Conservation (phyloP, 2,329 filamentous ascomycete species). For the Alternaria brassicicola region DNA sequence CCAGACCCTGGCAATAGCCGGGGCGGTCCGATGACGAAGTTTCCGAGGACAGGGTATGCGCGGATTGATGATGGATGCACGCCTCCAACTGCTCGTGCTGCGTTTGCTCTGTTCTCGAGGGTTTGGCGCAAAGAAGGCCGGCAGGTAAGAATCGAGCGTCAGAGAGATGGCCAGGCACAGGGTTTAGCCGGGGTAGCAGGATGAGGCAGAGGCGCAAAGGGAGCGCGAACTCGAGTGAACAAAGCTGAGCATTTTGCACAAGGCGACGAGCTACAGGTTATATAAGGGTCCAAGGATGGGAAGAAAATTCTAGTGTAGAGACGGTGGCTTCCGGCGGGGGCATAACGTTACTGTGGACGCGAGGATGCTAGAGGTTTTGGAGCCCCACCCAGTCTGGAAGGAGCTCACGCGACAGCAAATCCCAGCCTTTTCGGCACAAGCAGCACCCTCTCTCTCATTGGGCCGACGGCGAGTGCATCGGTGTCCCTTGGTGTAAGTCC, state of each 20-base stretch:
- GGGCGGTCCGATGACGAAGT: slow-evolving; percentile 18
- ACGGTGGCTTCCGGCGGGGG: slow-evolving; percentile 25
- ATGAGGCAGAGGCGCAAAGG: slow-evolving; percentile 9
- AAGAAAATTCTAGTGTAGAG: slow-evolving; percentile 32
- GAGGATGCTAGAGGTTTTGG: slow-evolving; percentile 13
- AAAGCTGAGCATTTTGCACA: slow-evolving; percentile 12
- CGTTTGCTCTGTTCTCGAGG: not conserved
- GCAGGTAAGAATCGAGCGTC: not conserved
- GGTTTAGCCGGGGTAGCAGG: not conserved
- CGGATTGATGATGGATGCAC: not conserved
- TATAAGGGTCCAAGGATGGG: slow-evolving; percentile 22
- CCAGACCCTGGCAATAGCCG: slow-evolving; percentile 26
- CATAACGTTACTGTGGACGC: slow-evolving; percentile 11
- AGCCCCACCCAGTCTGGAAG: slow-evolving; percentile 24
- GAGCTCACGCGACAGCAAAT: slow-evolving; percentile 23
- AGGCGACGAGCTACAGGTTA: slow-evolving; percentile 15
- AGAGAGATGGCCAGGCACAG: not conserved
- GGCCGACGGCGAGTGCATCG: slow-evolving; percentile 8
- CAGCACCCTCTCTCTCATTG: slow-evolving; percentile 5
- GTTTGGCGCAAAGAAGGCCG: not conserved
- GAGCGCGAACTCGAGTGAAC: slow-evolving; percentile 11
- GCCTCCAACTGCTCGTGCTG: not conserved
- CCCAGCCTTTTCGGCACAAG: slow-evolving; percentile 9
- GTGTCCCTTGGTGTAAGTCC: slow-evolving; percentile 1
- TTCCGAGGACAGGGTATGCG: slow-evolving; percentile 1